Percentiles rank a stretch among this genome's conserved stretches.
Conservation (phyloP, 1,284 basidiomycete species). For the Apiotrichum sp. region DNA sequence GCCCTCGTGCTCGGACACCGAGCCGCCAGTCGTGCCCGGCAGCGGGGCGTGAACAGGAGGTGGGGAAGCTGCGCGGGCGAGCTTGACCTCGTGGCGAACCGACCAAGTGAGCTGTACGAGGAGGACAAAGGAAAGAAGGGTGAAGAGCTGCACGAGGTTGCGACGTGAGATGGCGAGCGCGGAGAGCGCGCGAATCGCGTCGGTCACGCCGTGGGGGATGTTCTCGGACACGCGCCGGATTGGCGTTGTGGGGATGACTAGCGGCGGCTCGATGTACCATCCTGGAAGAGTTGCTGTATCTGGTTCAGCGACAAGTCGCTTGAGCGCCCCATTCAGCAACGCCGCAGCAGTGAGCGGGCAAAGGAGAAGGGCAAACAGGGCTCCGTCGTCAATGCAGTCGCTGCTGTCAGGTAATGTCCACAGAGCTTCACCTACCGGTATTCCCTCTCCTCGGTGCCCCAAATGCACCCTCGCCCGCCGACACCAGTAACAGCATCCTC, state of each 20-base stretch:
- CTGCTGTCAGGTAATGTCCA: constrained; percentile 45
- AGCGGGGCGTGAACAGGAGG: neutral
- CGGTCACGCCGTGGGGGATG: constrained; percentile 26
- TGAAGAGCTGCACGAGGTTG: constrained; percentile 68
- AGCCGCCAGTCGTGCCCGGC: neutral
- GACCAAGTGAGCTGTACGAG: constrained; percentile 70
- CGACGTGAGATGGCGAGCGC: constrained; percentile 66
- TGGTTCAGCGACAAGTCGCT: constrained; percentile 29
- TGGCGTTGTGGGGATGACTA: constrained; percentile 42
- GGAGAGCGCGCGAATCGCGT: constrained; percentile 52
- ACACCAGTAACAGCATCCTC: constrained; percentile 22
- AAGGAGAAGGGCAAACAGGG: constrained; percentile 69
- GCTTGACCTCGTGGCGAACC: constrained; percentile 57
- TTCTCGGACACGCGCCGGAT: constrained; percentile 33
- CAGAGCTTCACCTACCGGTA: constrained; percentile 32
- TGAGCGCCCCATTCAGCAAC: constrained; percentile 53
- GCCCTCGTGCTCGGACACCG: neutral
- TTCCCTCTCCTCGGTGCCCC: constrained; percentile 46
- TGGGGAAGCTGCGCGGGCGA: constrained; percentile 1
- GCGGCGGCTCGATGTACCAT: constrained; percentile 72
- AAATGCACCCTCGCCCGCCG: constrained; percentile 37
- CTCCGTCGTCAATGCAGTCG: constrained; percentile 74
- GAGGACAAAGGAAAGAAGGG: constrained; percentile 69
- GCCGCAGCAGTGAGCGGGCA: constrained; percentile 69
- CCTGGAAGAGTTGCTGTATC: constrained; percentile 50